Base-by-base conservation (phyloP, 768 basidiomycete genomes). In the Phylloporus rhodoxanthus region DNA sequence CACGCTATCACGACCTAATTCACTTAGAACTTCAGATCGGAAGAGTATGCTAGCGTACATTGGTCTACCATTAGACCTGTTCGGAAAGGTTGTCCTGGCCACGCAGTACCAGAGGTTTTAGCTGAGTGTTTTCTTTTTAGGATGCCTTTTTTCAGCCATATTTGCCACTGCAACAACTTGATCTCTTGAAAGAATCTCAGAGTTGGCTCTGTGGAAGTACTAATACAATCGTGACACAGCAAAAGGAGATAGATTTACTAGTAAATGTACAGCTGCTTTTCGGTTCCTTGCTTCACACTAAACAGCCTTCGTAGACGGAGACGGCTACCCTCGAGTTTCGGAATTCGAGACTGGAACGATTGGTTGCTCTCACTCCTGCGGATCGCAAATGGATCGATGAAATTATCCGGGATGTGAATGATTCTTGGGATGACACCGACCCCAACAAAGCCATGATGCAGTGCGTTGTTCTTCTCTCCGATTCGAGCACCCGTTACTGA, bases 371-470 rank as follows among this genome's bases (percentile, higher is more conserved):
- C 56, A 97, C 95, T 2, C 75, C 96, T 0, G 91, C 94, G 1
- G 96, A 98, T 66, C 74, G 95, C 51, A 94, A 90, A 66, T 99
- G 96, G 96, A 91, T 98, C 79, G 94, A 98, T 61, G 92, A 95
- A 57, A 82, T 95, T 48, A 79, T 94, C 34, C 80, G 76, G 46
- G 90, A 91, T 53, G 91, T 95, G 10, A 90, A 90, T 53, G 82
- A 87, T 44, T 77, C 78, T 8, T 94, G 86, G 85, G 77, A 80
- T 49, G 79, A 82, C 4, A 71, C 71, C 9, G 85, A 87, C 55
- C 78, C 84, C 1, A 70, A 69, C 5, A 73, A 74, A 47, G 75
- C 68, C 13, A 76, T 75, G 25, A 80, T 93, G 76, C 81, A 82
- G 82, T 89, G 57, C 42, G 84, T 75, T 30, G 8, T 34, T 41